Evolutionary conservation across 148 eudicot species (phyloP).

Genomic region (Arbutus unedo): DNA sequence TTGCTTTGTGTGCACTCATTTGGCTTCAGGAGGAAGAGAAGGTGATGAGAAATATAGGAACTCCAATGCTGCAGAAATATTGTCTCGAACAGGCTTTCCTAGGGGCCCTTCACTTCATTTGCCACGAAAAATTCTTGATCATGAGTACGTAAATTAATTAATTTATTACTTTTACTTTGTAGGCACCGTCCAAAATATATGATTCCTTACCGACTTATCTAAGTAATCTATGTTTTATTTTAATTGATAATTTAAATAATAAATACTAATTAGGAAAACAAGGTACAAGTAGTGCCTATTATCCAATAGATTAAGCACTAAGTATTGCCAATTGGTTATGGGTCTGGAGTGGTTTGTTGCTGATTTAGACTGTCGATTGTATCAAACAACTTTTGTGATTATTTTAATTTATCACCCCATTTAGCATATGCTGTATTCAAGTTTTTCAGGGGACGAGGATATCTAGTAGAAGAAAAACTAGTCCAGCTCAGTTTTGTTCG

Average conservation of each 20-base stretch:
- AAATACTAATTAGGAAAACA: too few species aligned
- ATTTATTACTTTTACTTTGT: background rate
- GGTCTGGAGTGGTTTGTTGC: background rate
- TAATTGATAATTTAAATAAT: background rate
- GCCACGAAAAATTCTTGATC: constrained; percentile 45
- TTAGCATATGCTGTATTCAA: background rate
- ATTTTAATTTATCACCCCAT: background rate
- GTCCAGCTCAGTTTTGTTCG: too few species aligned
- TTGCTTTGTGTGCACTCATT: constrained; percentile 58
- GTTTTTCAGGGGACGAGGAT: too few species aligned
- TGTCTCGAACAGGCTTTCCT: constrained; percentile 42
- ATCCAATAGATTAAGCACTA: constrained; percentile 6
- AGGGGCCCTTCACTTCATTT: constrained; percentile 25
- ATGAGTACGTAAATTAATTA: constrained; percentile 37
- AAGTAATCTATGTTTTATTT: background rate
- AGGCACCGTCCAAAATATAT: constrained; percentile 2
- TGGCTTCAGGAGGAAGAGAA: constrained; percentile 59
- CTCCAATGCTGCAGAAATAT: constrained; percentile 37
- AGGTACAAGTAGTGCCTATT: background rate
- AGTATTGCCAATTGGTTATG: background rate
- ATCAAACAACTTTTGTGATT: background rate
- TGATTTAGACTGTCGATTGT: too few species aligned
- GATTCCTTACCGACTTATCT: background rate
- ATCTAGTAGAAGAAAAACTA: too few species aligned
- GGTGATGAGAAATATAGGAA: constrained; percentile 53